phyloP scores from a whole-genome alignment of 169 alveolate genomes.

The Plasmodium malariae region DNA sequence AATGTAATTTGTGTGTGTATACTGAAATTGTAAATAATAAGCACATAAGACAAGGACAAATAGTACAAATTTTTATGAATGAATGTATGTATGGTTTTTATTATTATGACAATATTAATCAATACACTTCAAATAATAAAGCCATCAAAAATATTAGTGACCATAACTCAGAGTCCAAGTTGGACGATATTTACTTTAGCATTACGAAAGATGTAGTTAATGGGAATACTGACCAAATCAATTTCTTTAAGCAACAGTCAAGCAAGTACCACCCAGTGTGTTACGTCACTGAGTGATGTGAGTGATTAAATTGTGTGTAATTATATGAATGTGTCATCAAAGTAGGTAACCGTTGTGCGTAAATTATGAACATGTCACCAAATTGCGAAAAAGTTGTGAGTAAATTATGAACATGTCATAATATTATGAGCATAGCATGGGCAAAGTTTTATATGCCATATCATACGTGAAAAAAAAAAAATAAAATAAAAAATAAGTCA shows the following conservation, averaged over 20 bases:
- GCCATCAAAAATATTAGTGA: background rate
- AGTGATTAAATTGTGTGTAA: no score
- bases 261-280: slow-evolving; percentile 67
- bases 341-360: no score
- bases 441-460: no score
- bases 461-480: no score
- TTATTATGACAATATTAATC: slow-evolving; percentile 55
- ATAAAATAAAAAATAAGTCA: no score
- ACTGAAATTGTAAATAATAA: slow-evolving; percentile 57
- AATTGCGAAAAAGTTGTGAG: background rate
- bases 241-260: slow-evolving; percentile 41
- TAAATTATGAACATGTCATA: no score
- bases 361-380: no score
- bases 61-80: slow-evolving; percentile 51
- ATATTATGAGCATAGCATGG: no score
- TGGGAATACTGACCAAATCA: slow-evolving; percentile 33
- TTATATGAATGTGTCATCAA: no score
- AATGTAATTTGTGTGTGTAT: slow-evolving; percentile 53
- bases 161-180: background rate
- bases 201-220: slow-evolving; percentile 48
- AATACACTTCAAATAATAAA: slow-evolving; percentile 25
- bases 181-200: slow-evolving; percentile 50
- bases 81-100: slow-evolving; percentile 71
- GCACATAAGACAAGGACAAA: slow-evolving; percentile 66
- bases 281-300: slow-evolving; percentile 32